These are phyloP conservation scores for Neocatenulostroma microsporum DNA, from an alignment of 2,329 filamentous ascomycete species.

Conservation along the genomic window DNA sequence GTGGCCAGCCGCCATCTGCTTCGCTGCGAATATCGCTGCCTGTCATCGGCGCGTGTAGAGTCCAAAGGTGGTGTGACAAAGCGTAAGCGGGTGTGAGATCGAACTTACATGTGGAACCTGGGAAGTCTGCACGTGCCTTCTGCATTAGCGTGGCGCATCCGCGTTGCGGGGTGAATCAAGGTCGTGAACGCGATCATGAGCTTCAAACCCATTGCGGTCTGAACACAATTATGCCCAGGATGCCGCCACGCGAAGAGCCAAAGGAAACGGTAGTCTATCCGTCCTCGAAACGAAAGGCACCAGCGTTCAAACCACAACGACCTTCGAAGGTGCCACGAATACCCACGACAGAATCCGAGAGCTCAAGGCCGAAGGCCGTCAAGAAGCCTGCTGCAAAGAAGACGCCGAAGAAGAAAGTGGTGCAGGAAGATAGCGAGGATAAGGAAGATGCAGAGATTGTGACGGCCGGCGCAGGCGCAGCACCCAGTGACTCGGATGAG, in stretches of 20 bases:
- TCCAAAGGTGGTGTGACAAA: no score
- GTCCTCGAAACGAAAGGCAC: constrained; percentile 26
- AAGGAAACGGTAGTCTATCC: constrained; percentile 29
- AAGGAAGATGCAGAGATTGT: constrained; percentile 10
- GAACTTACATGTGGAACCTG: no score
- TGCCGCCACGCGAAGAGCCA: constrained; percentile 26
- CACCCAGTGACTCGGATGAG: constrained; percentile 16
- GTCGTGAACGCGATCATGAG: no score
- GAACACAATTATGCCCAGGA: constrained; percentile 12
- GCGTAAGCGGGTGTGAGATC: no score
- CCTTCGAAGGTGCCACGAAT: constrained; percentile 20
- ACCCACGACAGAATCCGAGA: constrained; percentile 42
- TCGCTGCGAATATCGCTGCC: no score
- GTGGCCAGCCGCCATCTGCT: no score
- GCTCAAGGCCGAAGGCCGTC: constrained; percentile 6
- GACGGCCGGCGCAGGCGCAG: constrained; percentile 7
- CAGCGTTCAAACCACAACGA: constrained; percentile 27
- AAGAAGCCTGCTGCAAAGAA: not conserved
- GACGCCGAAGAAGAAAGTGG: not conserved
- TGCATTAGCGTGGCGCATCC: no score
- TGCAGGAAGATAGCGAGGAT: constrained; percentile 12
- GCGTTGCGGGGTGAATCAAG: not conserved
- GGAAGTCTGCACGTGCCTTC: not conserved
- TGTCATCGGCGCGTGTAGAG: no score
- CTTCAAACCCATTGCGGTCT: no score